Evolutionary conservation across 371 early-diverging fungal species (phyloP).

Genomic region (Coemansia sp.): DNA sequence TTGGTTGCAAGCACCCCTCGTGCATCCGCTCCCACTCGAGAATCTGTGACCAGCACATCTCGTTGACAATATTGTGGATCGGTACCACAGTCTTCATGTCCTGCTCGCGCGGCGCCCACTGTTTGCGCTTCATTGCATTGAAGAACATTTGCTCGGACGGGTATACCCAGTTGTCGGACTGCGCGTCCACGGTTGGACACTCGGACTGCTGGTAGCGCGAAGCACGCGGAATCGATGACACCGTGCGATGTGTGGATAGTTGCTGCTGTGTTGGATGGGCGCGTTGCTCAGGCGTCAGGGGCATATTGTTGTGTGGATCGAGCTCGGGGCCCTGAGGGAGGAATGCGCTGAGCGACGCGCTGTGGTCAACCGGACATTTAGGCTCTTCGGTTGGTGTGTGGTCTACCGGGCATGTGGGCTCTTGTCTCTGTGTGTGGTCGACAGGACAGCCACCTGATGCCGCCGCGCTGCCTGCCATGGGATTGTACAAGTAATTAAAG

Average conservation of each 20-base stretch:
- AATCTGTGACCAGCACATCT: slow-evolving; percentile 88
- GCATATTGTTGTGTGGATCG: slow-evolving; percentile 85
- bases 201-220: slow-evolving; percentile 34
- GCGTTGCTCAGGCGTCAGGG: slow-evolving; percentile 61
- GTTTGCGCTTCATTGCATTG: slow-evolving; percentile 91
- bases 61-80: slow-evolving; percentile 91
- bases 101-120: slow-evolving; percentile 70
- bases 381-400: background rate
- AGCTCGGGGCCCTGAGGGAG: slow-evolving; percentile 7
- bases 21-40: slow-evolving; percentile 79
- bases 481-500: no score
- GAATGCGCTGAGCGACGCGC: slow-evolving; percentile 11
- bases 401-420: background rate
- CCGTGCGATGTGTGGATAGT: slow-evolving; percentile 66
- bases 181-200: slow-evolving; percentile 35
- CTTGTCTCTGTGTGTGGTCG: background rate
- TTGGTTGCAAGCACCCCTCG: slow-evolving; percentile 54
- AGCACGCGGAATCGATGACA: slow-evolving; percentile 59
- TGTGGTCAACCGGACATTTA: slow-evolving; percentile 30
- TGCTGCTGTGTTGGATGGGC: slow-evolving; percentile 54
- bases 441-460: background rate
- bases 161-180: slow-evolving; percentile 82
- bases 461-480: no score
- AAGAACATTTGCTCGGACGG: slow-evolving; percentile 94
- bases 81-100: slow-evolving; percentile 78